phyloP scores from a whole-genome alignment of 495 filamentous ascomycete species.

The Penicillium daleae region DNA sequence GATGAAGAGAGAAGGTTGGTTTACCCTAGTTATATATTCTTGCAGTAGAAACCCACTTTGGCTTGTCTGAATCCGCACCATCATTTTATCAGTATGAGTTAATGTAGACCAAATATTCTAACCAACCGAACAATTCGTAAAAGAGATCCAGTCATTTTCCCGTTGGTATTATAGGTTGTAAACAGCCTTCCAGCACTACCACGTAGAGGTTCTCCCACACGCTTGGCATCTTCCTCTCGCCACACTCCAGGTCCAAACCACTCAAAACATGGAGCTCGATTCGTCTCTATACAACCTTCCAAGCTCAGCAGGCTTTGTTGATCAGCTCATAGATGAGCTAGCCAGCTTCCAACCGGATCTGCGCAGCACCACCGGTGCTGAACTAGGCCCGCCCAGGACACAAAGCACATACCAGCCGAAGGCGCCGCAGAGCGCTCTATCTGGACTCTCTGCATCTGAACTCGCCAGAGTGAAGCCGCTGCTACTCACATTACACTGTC shows the following conservation, averaged over 20 bases:
- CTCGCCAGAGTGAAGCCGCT: slow-evolving; percentile 40
- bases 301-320: slow-evolving; percentile 27
- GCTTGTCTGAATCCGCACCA: not conserved
- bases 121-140: not conserved
- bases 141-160: not conserved
- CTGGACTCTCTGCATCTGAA: slow-evolving; percentile 25
- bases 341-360: slow-evolving; percentile 12
- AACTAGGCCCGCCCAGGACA: slow-evolving; percentile 10
- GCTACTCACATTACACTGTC: slow-evolving; percentile 57
- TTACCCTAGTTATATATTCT: not conserved
- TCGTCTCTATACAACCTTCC: not conserved
- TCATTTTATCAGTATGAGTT: not conserved
- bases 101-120: not conserved
- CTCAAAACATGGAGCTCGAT: not conserved
- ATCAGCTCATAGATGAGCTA: slow-evolving; percentile 34
- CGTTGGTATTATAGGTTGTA: not conserved
- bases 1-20: too few species aligned
- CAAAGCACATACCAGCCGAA: slow-evolving; percentile 13
- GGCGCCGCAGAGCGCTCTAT: slow-evolving; percentile 24
- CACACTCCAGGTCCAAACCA: not conserved
- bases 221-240: not conserved
- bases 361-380: not conserved
- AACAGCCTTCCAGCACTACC: not conserved
- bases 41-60: not conserved
- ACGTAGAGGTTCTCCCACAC: not conserved